Percentiles rank a stretch among this genome's conserved stretches.
Conservation (phyloP, 768 basidiomycete genomes). For the Phylloporus sp. region DNA sequence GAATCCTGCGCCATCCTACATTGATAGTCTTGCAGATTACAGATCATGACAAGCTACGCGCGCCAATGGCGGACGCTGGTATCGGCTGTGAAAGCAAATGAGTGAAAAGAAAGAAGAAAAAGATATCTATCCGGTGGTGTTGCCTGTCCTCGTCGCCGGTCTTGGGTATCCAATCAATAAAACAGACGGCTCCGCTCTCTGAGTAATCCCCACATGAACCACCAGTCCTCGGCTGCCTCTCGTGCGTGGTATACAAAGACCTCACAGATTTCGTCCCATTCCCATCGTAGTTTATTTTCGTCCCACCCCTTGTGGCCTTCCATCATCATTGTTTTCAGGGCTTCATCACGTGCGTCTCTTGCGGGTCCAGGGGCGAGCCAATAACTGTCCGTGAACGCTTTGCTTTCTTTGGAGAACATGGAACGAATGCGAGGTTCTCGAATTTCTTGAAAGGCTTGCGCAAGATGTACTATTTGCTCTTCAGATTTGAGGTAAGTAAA, state of each 20-base stretch:
- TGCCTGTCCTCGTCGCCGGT: conserved; percentile 1
- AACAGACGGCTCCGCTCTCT: conserved; percentile 35
- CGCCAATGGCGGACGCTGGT: neutral
- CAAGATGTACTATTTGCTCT: conserved; percentile 47
- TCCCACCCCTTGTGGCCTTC: conserved; percentile 42
- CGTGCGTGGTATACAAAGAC: conserved; percentile 52
- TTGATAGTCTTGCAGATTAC: conserved; percentile 1
- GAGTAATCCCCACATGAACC: conserved; percentile 55
- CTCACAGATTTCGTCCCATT: conserved; percentile 55
- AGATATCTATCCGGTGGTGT: conserved; percentile 7
- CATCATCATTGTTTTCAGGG: conserved; percentile 20
- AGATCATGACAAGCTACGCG: neutral
- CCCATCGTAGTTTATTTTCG: conserved; percentile 42
- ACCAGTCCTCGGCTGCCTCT: conserved; percentile 65
- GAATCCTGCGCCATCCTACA: neutral
- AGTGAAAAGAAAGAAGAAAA: neutral
- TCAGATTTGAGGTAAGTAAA: conserved; percentile 43
- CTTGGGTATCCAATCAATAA: conserved; percentile 8
- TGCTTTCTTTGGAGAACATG: conserved; percentile 43
- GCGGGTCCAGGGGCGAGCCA: conserved; percentile 43
- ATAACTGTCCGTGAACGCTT: conserved; percentile 38
- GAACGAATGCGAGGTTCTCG: conserved; percentile 46
- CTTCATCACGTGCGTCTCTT: conserved; percentile 44
- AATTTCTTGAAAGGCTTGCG: conserved; percentile 59
- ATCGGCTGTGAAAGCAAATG: neutral